phyloP scores from a whole-genome alignment of 352 stramenopile genomes.

The Pythium brachiatum region DNA sequence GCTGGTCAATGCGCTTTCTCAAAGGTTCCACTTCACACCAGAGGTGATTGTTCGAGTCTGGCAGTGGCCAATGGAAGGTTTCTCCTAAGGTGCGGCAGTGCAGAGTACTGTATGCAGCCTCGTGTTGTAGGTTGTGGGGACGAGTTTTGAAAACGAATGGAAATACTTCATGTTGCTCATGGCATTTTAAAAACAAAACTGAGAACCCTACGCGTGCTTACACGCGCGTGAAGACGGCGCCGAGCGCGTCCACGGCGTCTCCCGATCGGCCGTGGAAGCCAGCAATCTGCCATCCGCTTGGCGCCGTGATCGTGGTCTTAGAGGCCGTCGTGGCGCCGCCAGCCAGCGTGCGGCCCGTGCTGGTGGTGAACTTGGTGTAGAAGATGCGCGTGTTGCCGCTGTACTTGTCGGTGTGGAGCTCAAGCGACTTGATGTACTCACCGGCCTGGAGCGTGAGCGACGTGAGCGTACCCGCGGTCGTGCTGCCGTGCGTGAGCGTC shows the following conservation, averaged over 20 bases:
- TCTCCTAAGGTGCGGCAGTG: too few species aligned
- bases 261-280: constrained; percentile 42
- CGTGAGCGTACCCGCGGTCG: constrained; percentile 28
- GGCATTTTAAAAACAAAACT: too few species aligned
- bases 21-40: too few species aligned
- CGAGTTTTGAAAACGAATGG: too few species aligned
- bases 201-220: too few species aligned
- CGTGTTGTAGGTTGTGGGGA: too few species aligned
- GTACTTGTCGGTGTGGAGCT: constrained; percentile 45
- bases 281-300: constrained; percentile 40
- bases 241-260: constrained; percentile 37
- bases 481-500: constrained; percentile 34
- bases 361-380: constrained; percentile 44
- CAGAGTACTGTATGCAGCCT: too few species aligned
- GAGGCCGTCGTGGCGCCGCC: constrained; percentile 31
- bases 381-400: constrained; percentile 37
- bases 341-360: constrained; percentile 28
- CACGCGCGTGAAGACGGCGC: constrained; percentile 36
- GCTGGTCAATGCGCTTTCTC: too few species aligned
- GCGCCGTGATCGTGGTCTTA: constrained; percentile 29
- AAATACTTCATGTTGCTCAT: too few species aligned
- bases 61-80: too few species aligned
- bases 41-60: too few species aligned
- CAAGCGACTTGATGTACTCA: constrained; percentile 45
- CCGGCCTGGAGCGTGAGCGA: constrained; percentile 33